These are phyloP conservation scores for Acer negundo DNA, from an alignment of 345 rosid species.

Conservation along the genomic window DNA sequence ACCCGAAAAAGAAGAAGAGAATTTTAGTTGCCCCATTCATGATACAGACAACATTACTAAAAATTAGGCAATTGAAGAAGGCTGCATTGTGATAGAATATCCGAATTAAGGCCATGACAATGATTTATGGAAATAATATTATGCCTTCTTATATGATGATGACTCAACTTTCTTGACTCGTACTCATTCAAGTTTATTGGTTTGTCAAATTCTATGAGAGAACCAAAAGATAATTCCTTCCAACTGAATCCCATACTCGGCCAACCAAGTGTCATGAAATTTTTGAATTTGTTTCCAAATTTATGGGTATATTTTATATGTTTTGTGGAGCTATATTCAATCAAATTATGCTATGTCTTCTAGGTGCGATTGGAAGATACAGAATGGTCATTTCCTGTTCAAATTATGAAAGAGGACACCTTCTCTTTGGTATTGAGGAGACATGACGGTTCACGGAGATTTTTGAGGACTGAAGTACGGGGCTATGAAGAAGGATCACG, in stretches of 20 bases:
- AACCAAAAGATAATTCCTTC: background rate
- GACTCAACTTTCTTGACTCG: background rate
- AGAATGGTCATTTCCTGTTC: conserved; percentile 91
- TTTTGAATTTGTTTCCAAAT: background rate
- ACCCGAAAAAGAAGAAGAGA: background rate
- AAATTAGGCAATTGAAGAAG: background rate
- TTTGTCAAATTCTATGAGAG: background rate
- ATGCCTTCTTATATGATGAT: background rate
- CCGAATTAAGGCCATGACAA: background rate
- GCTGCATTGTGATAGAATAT: background rate
- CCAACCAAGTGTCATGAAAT: background rate
- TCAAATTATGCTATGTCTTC: conserved; percentile 19
- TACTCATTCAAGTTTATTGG: background rate
- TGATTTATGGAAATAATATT: background rate
- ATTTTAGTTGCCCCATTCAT: background rate
- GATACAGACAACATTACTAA: background rate
- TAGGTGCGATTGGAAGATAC: conserved; percentile 82
- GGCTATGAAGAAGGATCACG: conserved; percentile 99
- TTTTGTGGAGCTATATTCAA: background rate
- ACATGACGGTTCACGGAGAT: conserved; percentile 50
- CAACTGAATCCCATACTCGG: background rate
- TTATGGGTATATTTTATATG: background rate
- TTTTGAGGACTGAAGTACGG: conserved; percentile 81
- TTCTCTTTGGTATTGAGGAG: conserved; percentile 72
- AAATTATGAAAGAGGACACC: conserved; percentile 87